phyloP scores from a whole-genome alignment of 2,329 filamentous ascomycete genomes.

The Apiospora phragmitis region DNA sequence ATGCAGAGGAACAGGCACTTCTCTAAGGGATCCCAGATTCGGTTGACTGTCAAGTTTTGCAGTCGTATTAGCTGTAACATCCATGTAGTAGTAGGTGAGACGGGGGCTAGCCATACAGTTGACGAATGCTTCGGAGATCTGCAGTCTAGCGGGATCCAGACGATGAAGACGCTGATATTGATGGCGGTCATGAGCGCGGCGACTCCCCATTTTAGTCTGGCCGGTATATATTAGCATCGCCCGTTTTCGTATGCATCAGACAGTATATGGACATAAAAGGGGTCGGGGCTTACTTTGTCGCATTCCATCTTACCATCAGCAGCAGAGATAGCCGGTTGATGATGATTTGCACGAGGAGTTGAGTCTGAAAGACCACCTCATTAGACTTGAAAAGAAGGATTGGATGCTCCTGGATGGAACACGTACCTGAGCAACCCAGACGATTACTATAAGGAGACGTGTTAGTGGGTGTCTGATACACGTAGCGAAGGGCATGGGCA shows the following conservation, averaged over 20 bases:
- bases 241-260: too few species aligned
- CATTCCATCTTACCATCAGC: conserved; percentile 30
- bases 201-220: conserved; percentile 39
- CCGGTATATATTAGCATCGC: conserved; percentile 21
- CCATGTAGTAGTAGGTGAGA: not conserved
- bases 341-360: conserved; percentile 46
- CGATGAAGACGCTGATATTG: conserved; percentile 45
- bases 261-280: not conserved
- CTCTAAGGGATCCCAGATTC: conserved; percentile 46
- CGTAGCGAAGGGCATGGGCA: not conserved
- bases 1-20: conserved; percentile 43
- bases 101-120: conserved; percentile 12
- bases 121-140: conserved; percentile 33
- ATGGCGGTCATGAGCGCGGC: conserved; percentile 39
- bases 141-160: conserved; percentile 47
- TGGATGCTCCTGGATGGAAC: too few species aligned
- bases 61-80: not conserved
- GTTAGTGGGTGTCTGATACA: not conserved
- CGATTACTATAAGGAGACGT: not conserved
- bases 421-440: conserved; percentile 21
- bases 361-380: too few species aligned
- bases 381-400: too few species aligned
- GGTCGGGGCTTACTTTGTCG: not conserved
- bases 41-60: conserved; percentile 30
- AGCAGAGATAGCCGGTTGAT: conserved; percentile 44